Base-by-base conservation (phyloP, 1,284 basidiomycete genomes). In the Ustilago bromivora region DNA sequence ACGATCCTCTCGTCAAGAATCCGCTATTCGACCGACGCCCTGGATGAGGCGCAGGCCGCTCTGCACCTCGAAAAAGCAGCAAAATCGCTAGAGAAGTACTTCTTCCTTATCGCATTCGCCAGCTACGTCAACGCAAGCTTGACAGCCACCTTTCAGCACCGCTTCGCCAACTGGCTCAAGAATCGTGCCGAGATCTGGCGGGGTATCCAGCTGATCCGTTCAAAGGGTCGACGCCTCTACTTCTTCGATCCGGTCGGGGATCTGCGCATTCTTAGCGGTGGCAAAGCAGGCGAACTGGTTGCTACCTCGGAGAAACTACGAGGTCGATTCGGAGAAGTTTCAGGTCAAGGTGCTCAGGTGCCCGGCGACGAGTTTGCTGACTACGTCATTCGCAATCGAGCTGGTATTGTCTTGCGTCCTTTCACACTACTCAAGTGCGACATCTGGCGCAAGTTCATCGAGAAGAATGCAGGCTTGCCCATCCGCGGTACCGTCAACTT, bases 401-500 rank as follows among this genome's bases (percentile, higher is more conserved):
- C 76, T 11, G 85, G 85, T 28, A 79, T 81, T 46, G 84, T 86
- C 9, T 61, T 86, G 60, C 81, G 84, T n/a, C 76, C 83, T 1
- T 76, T 78, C 19, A 81, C 81, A 9, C 57, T 86, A 41, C 78
- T 86, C 70, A 86, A 86, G 65, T 78, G 80, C 57, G 85, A 86
- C 58, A 78, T 86, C 38, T 86, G 85, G 85, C 76, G 78, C 43
- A 79, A 82, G 40, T 83, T 85, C 36, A 74, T 77, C 57, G 73
- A 79, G 47, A 59, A 68, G 15, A 76, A 77, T 31, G 75, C 62
- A 2, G 79, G 77, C 19, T 53, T 78, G 4, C 76, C 76, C 9
- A 80, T 99, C 53, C 92, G 94, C 1, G 97, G 97, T 10, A 95
- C 94, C 1, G 93, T 95, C 87, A 98, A 98, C 84, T 98, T 98